Evolutionary conservation across 306 rosid species (phyloP).

Genomic region (Canavalia gladiata): DNA sequence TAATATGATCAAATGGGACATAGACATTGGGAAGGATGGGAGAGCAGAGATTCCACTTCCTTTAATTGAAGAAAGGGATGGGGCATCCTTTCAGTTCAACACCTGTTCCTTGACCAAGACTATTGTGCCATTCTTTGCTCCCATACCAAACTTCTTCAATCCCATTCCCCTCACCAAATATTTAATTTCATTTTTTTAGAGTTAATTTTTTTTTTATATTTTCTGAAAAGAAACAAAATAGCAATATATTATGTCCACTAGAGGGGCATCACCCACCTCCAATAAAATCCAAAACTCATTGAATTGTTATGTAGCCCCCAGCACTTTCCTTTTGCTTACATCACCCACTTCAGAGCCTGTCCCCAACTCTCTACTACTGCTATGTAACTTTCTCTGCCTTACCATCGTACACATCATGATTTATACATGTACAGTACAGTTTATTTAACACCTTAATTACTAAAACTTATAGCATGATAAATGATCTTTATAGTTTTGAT

Average conservation of each 20-base stretch:
- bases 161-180: conserved; percentile 43
- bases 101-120: conserved; percentile 79
- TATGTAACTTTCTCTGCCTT: conserved; percentile 50
- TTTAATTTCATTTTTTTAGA: not conserved
- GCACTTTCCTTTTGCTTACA: conserved; percentile 69
- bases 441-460: conserved; percentile 27
- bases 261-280: conserved; percentile 52
- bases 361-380: conserved; percentile 58
- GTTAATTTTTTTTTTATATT: not conserved
- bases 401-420: conserved; percentile 56
- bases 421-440: conserved; percentile 21
- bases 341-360: conserved; percentile 70
- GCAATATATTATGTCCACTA: conserved; percentile 47
- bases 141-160: conserved; percentile 62
- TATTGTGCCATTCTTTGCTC: conserved; percentile 61
- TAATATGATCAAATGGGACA: conserved; percentile 60
- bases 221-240: conserved; percentile 53
- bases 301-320: conserved; percentile 66
- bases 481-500: no score
- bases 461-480: no score
- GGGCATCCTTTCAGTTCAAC: conserved; percentile 68
- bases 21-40: conserved; percentile 79
- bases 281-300: conserved; percentile 77
- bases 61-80: conserved; percentile 76
- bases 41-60: conserved; percentile 83